phyloP scores from a whole-genome alignment of 768 basidiomycete species.

The Mrakia hoshinonis region DNA sequence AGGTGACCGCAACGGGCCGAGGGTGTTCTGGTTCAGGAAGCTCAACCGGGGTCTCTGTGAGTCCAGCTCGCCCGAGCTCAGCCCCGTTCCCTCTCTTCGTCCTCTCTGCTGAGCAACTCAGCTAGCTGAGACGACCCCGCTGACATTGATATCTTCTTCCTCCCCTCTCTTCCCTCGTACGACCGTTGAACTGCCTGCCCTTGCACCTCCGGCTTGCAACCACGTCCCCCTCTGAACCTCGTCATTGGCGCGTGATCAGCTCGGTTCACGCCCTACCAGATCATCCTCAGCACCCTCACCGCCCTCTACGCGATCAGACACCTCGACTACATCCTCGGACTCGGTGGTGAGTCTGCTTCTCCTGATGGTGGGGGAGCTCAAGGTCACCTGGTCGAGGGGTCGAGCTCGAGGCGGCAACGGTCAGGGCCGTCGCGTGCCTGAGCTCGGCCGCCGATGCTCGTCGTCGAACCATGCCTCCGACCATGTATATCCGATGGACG shows the following conservation, averaged over 20 bases:
- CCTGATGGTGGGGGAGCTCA: background rate
- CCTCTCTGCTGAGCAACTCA: background rate
- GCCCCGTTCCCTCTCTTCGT: background rate
- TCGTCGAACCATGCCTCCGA: too few species aligned
- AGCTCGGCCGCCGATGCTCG: too few species aligned
- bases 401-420: background rate
- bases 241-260: slow-evolving; percentile 41
- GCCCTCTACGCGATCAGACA: slow-evolving; percentile 73
- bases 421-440: too few species aligned
- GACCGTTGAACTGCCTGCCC: too few species aligned
- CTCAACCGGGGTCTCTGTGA: slow-evolving; percentile 56
- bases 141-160: too few species aligned
- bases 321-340: slow-evolving; percentile 72
- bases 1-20: slow-evolving; percentile 58
- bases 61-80: slow-evolving; percentile 34
- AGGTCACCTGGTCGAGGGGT: background rate
- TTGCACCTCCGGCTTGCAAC: too few species aligned
- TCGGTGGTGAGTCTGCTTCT: slow-evolving; percentile 54
- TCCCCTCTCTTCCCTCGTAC: background rate
- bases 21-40: slow-evolving; percentile 55
- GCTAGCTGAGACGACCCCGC: too few species aligned
- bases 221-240: too few species aligned
- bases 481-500: too few species aligned
- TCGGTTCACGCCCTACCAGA: slow-evolving; percentile 92
- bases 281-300: slow-evolving; percentile 77